Conservation (phyloP, 78 protist species). For the Dictyostelium firmibasis region DNA sequence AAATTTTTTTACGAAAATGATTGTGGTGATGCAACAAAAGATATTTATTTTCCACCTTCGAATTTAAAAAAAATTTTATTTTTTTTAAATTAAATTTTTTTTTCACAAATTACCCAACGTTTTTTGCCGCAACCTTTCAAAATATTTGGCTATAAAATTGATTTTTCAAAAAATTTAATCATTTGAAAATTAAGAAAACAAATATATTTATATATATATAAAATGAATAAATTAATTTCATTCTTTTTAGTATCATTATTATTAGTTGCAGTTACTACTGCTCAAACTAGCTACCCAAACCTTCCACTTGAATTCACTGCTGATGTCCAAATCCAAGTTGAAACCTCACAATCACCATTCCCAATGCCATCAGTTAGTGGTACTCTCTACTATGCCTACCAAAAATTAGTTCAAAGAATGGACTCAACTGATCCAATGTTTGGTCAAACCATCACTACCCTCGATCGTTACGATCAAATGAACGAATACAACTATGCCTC, state of each 20-base stretch:
- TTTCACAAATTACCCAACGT: too few relatives aligned
- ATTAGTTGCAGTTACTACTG: not conserved
- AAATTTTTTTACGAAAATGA: too few relatives aligned
- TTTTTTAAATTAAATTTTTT: too few relatives aligned
- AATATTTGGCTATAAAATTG: not conserved
- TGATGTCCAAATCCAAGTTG: not conserved
- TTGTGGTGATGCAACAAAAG: too few relatives aligned
- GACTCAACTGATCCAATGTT: not conserved
- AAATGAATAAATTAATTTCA: not conserved
- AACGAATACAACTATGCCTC: not conserved
- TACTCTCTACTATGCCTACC: slow-evolving; percentile 3
- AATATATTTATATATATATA: not conserved
- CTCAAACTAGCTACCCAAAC: slow-evolving; percentile 24
- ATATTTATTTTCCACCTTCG: too few relatives aligned
- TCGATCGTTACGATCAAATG: slow-evolving; percentile 26
- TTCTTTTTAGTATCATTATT: not conserved
- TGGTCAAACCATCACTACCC: not conserved
- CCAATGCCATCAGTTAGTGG: not conserved
- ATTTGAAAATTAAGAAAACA: not conserved
- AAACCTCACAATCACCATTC: not conserved
- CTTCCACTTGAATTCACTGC: slow-evolving; percentile 17
- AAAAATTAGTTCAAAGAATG: not conserved
- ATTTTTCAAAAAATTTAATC: not conserved
- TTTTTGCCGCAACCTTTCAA: too few relatives aligned
- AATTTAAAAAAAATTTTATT: too few relatives aligned